Conservation (phyloP, 768 basidiomycete genomes). For the Mrakia gelida region DNA sequence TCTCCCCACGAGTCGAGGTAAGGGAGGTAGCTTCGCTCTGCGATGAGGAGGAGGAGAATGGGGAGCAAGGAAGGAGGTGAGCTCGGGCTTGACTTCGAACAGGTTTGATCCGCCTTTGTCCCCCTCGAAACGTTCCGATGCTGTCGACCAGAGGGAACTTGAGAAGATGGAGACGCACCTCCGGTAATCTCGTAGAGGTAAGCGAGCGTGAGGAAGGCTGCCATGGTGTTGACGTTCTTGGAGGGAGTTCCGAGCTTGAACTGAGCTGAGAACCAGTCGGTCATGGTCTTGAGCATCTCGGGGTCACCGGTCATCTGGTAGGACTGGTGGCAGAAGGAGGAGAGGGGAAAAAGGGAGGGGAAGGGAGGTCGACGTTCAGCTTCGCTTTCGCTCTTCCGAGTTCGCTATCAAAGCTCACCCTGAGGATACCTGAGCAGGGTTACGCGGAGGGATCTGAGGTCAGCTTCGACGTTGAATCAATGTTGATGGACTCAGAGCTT, state of each 20-base stretch:
- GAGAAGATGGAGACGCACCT: too few species aligned
- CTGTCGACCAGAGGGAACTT: too few species aligned
- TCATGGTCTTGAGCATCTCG: conserved; percentile 47
- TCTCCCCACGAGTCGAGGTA: conserved; percentile 49
- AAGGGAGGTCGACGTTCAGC: neutral
- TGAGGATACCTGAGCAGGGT: neutral
- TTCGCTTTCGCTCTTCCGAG: neutral
- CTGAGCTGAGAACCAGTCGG: conserved; percentile 53
- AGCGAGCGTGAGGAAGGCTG: conserved; percentile 45
- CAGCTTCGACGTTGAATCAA: neutral
- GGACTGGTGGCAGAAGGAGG: conserved; percentile 48
- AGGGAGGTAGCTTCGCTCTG: conserved; percentile 13
- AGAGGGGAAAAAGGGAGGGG: neutral
- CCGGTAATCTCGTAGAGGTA: conserved; percentile 25
- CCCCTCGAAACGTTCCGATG: too few species aligned
- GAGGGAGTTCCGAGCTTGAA: conserved; percentile 52
- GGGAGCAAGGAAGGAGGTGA: too few species aligned
- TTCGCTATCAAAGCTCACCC: neutral
- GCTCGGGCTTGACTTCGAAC: too few species aligned
- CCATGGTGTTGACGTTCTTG: conserved; percentile 60
- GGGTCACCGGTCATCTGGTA: conserved; percentile 49
- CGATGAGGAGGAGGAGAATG: too few species aligned
- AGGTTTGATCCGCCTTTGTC: too few species aligned
- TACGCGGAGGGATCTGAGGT: conserved; percentile 42
- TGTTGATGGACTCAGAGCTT: neutral